Percentiles rank a stretch among this genome's conserved stretches.
Conservation (phyloP, 257 asterid genomes). For the Petrea volubilis region DNA sequence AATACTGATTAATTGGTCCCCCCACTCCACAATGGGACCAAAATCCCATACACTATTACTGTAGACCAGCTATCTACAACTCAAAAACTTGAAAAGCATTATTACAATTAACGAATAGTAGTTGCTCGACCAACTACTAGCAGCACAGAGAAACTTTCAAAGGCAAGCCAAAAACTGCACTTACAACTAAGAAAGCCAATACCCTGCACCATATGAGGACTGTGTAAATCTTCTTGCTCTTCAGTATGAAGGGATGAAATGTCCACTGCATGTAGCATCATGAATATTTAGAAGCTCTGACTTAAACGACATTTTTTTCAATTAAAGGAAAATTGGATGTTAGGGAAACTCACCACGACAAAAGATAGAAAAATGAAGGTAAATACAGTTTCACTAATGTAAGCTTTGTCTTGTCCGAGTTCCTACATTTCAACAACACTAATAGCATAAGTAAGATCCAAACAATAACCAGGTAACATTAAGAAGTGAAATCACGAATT, state of each 20-base stretch:
- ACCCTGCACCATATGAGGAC: conserved; percentile 98
- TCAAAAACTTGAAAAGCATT: background rate
- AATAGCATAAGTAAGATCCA: conserved; percentile 19
- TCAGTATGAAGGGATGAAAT: conserved; percentile 90
- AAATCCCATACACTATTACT: background rate
- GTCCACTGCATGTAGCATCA: conserved; percentile 81
- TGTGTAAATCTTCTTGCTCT: conserved; percentile 92
- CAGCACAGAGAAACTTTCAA: background rate
- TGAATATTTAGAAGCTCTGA: conserved; percentile 9
- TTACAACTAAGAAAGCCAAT: conserved; percentile 88
- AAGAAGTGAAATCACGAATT: background rate
- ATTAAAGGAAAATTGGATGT: too few relatives aligned
- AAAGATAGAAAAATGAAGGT: conserved; percentile 74
- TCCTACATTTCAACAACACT: conserved; percentile 55
- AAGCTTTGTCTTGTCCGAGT: conserved; percentile 82
- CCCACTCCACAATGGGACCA: background rate
- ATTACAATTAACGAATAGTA: background rate
- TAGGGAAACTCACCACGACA: conserved; percentile 64
- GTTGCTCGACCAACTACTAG: background rate
- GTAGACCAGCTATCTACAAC: background rate
- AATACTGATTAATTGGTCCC: background rate
- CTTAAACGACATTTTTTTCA: background rate
- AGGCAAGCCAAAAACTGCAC: conserved; percentile 27
- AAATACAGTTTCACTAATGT: conserved; percentile 89
- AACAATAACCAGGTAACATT: background rate